Conservation (phyloP, 2,329 filamentous ascomycete species). For the Fusarium brevicatenulatum region DNA sequence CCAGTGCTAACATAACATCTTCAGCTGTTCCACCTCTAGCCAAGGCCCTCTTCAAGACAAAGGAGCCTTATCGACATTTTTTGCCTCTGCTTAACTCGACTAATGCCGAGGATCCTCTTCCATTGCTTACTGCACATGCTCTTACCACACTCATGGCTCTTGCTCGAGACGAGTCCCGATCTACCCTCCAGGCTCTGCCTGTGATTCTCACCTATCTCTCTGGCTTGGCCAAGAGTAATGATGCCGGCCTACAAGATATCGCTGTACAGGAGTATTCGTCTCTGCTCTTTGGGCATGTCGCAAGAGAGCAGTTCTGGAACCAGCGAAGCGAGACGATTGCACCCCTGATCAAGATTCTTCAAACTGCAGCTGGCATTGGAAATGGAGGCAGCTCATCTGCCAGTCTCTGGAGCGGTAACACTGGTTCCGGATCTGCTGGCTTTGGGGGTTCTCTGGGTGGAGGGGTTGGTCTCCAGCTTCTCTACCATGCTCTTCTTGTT, state of each 20-base stretch:
- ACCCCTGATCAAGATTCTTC: slow-evolving; percentile 84
- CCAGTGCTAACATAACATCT: slow-evolving; percentile 32
- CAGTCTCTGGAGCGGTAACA: slow-evolving; percentile 69
- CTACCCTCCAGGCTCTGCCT: slow-evolving; percentile 81
- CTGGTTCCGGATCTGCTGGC: slow-evolving; percentile 66
- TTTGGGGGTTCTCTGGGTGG: slow-evolving; percentile 74
- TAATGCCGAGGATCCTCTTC: slow-evolving; percentile 79
- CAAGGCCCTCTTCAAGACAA: slow-evolving; percentile 77
- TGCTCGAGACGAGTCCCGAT: slow-evolving; percentile 69
- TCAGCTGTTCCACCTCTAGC: slow-evolving; percentile 83
- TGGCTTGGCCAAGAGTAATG: slow-evolving; percentile 82
- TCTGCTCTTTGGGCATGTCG: slow-evolving; percentile 77
- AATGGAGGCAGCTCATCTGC: slow-evolving; percentile 72
- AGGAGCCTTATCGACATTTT: slow-evolving; percentile 84
- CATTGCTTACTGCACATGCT: slow-evolving; percentile 88
- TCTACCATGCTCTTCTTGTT: slow-evolving; percentile 93
- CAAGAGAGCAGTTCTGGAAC: slow-evolving; percentile 89
- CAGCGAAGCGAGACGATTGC: slow-evolving; percentile 85
- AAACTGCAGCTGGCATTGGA: slow-evolving; percentile 77
- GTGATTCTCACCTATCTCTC: slow-evolving; percentile 88
- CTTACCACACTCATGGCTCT: slow-evolving; percentile 81
- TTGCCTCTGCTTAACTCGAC: slow-evolving; percentile 87
- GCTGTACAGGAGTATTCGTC: slow-evolving; percentile 92
- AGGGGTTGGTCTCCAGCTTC: slow-evolving; percentile 88
- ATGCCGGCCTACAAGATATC: slow-evolving; percentile 93